Base-by-base conservation (phyloP, 2,329 filamentous ascomycete genomes). In the Elsinoe arachidis region DNA sequence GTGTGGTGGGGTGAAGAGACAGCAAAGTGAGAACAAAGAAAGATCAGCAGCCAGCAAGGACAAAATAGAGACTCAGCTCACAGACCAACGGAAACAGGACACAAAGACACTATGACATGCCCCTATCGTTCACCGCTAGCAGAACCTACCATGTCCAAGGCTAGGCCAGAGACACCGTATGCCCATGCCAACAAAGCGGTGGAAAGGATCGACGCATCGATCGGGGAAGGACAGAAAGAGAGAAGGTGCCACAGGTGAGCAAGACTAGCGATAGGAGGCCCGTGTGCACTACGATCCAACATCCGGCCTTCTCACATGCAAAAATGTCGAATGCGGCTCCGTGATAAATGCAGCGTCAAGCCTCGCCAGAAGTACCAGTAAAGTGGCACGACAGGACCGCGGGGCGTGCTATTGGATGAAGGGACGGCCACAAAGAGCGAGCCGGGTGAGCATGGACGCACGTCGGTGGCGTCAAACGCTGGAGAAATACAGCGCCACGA, bases 371-470 rank as follows among this genome's bases (percentile, higher is more conserved):
- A n/a, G 3, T 23, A 14, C 12, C 15, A 35, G 26, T n/a, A 56
- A 49, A 26, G 54, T 56, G 54, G 41, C 54, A 56, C 54, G 54
- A 56, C 54, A 56, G 54, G 54, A 34, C 41, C 41, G 41, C 23
- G 15, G 33, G 21, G 17, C 12, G 6, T 30, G 39, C 30, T 14
- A 56, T 56, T 56, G 54, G 54, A 46, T 21, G 41, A 41, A 2
- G n/a, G n/a, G 15, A 15, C 12, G 2, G 12, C 11, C 21, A 17
- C 15, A 43, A 21, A 26, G 51, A 11, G 47, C 21, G 34, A 23
- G 14, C 37, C n/a, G 2, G 14, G 15, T 15, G n/a, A 33, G 35
- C 19, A 14, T 44, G 33, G 54, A 38, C 17, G 30, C 33, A 49
- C 54, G 54, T 56, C 38, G 54, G 41, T 49, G 54, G 54, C 54